phyloP scores from a whole-genome alignment of 2,329 filamentous ascomycete species.

The Fusarium devonianum region DNA sequence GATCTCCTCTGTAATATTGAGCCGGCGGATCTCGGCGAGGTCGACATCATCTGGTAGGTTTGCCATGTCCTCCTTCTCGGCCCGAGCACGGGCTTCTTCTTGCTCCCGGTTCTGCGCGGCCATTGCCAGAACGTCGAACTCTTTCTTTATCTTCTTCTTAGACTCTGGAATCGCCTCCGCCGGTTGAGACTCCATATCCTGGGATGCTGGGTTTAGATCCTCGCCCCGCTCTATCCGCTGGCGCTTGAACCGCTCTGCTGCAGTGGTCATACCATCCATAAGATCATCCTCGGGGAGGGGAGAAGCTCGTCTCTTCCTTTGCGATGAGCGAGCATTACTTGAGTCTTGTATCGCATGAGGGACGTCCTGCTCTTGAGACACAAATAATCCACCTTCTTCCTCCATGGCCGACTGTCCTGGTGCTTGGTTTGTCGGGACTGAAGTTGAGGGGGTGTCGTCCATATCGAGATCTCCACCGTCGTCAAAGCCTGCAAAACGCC shows the following conservation, averaged over 20 bases:
- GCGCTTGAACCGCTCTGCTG: slow-evolving; percentile 79
- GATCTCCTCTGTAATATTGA: slow-evolving; percentile 81
- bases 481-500: slow-evolving; percentile 77
- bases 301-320: slow-evolving; percentile 57
- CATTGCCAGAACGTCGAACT: slow-evolving; percentile 73
- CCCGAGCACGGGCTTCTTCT: slow-evolving; percentile 68
- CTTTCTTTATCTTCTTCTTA: slow-evolving; percentile 63
- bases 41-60: slow-evolving; percentile 69
- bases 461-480: slow-evolving; percentile 52
- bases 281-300: slow-evolving; percentile 60
- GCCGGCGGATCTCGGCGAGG: slow-evolving; percentile 73
- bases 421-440: slow-evolving; percentile 5
- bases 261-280: slow-evolving; percentile 77
- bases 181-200: slow-evolving; percentile 36
- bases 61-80: slow-evolving; percentile 61
- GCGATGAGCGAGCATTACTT: slow-evolving; percentile 36
- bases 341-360: slow-evolving; percentile 33
- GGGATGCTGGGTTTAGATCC: slow-evolving; percentile 48
- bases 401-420: slow-evolving; percentile 14
- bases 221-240: slow-evolving; percentile 69
- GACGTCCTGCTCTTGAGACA: slow-evolving; percentile 57
- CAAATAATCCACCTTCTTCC: slow-evolving; percentile 60
- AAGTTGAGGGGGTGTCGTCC: slow-evolving; percentile 30
- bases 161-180: slow-evolving; percentile 26
- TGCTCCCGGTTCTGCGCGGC: slow-evolving; percentile 67